Conservation (phyloP, 345 rosid species). For the Linum lewisii region DNA sequence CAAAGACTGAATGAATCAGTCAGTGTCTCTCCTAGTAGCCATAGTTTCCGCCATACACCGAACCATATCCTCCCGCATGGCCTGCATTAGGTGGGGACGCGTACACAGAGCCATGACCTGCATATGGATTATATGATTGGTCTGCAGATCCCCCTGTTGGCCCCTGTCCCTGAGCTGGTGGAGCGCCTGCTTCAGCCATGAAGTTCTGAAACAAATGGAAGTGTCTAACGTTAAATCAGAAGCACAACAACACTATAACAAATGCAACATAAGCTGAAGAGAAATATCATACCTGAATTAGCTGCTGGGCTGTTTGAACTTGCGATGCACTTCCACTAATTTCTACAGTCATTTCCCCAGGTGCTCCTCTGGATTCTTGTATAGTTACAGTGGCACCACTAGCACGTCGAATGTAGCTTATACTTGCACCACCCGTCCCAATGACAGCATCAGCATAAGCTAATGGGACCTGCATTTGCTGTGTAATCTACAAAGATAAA, state of each 20-base stretch:
- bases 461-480: conserved; percentile 89
- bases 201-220: conserved; percentile 57
- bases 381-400: conserved; percentile 97
- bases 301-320: conserved; percentile 97
- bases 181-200: conserved; percentile 85
- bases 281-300: conserved; percentile 61
- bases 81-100: conserved; percentile 69
- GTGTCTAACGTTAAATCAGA: not conserved
- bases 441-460: conserved; percentile 97
- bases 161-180: conserved; percentile 33
- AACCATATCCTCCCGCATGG: conserved; percentile 53
- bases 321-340: conserved; percentile 93
- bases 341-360: conserved; percentile 98
- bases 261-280: no score
- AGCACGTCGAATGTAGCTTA: conserved; percentile 90
- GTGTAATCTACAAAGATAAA: conserved; percentile 52
- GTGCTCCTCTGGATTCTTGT: conserved; percentile 93
- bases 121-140: conserved; percentile 86
- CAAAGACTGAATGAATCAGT: not conserved
- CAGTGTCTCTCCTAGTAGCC: conserved; percentile 38
- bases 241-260: no score
- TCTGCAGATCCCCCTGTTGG: conserved; percentile 50
- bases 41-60: conserved; percentile 60
- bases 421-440: conserved; percentile 88
- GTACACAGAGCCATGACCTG: conserved; percentile 66